These are phyloP conservation scores for Pseudozyma thailandica DNA, from an alignment of 1,284 basidiomycete species.

Conservation along the genomic window DNA sequence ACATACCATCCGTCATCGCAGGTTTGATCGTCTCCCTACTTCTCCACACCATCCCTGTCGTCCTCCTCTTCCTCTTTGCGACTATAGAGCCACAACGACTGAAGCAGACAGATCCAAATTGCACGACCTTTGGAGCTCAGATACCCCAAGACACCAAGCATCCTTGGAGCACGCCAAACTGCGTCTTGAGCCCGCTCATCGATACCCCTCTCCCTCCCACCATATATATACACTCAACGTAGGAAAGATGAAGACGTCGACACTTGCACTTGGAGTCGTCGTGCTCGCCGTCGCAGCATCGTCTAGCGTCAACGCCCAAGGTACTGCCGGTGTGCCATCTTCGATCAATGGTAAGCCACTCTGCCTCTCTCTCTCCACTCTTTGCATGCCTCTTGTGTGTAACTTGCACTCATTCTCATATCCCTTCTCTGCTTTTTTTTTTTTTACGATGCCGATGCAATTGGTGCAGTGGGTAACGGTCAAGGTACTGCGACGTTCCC, in stretches of 20 bases:
- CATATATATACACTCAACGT: not conserved
- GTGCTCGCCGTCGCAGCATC: slow-evolving; percentile 4
- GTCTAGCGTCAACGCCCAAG: slow-evolving; percentile 9
- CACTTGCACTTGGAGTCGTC: not conserved
- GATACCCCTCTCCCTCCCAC: not conserved
- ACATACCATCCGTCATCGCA: too few species aligned
- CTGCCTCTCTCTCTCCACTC: not conserved
- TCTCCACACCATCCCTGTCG: too few species aligned
- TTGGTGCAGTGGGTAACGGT: slow-evolving; percentile 31
- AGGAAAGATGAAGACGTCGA: slow-evolving; percentile 12
- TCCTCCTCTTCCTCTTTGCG: too few species aligned
- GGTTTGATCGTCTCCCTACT: too few species aligned
- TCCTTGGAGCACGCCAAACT: too few species aligned
- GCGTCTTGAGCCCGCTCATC: too few species aligned
- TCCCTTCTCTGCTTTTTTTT: not conserved
- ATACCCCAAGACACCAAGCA: too few species aligned
- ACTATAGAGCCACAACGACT: too few species aligned
- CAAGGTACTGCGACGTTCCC: slow-evolving; percentile 31
- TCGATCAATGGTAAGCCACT: slow-evolving; percentile 30
- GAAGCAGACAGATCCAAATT: too few species aligned
- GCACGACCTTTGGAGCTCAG: too few species aligned
- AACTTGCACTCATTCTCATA: not conserved
- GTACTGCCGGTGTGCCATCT: slow-evolving; percentile 34
- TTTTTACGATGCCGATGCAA: not conserved
- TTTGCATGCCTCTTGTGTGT: not conserved